Conservation (phyloP, 139 green algal species). For the Coelastrella sp. region DNA sequence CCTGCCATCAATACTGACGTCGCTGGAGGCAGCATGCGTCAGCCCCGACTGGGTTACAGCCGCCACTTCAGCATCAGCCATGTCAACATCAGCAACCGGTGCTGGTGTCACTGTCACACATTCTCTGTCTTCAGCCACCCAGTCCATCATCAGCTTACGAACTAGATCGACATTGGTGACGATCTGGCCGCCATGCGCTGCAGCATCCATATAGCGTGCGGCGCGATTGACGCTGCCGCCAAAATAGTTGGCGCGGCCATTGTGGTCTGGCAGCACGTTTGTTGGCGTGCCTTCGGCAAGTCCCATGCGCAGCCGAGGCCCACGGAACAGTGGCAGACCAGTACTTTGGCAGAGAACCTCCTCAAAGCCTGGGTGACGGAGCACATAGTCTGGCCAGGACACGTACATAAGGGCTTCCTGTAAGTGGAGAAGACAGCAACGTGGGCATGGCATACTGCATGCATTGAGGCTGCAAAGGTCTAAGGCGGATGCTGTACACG, state of each 20-base stretch:
- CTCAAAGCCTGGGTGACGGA: conserved; percentile 20
- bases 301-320: conserved; percentile 56
- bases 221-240: neutral
- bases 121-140: conserved; percentile 9
- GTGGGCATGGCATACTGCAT: too few relatives aligned
- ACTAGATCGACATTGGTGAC: neutral
- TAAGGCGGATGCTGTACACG: too few relatives aligned
- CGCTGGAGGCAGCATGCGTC: too few relatives aligned
- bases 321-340: conserved; percentile 46
- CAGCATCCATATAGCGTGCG: conserved; percentile 30
- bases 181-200: conserved; percentile 35
- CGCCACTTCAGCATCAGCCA: too few relatives aligned
- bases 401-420: conserved; percentile 61
- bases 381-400: conserved; percentile 46
- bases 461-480: too few relatives aligned
- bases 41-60: too few relatives aligned
- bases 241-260: conserved; percentile 63
- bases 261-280: conserved; percentile 62
- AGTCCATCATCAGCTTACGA: conserved; percentile 24
- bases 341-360: neutral
- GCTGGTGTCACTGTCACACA: neutral
- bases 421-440: neutral
- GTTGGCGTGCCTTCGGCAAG: conserved; percentile 57
- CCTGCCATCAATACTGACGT: too few relatives aligned
- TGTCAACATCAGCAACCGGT: too few relatives aligned